Base-by-base conservation (phyloP, 192 early-diverging fungal genomes). In the Pecoramyces ruminantium region DNA sequence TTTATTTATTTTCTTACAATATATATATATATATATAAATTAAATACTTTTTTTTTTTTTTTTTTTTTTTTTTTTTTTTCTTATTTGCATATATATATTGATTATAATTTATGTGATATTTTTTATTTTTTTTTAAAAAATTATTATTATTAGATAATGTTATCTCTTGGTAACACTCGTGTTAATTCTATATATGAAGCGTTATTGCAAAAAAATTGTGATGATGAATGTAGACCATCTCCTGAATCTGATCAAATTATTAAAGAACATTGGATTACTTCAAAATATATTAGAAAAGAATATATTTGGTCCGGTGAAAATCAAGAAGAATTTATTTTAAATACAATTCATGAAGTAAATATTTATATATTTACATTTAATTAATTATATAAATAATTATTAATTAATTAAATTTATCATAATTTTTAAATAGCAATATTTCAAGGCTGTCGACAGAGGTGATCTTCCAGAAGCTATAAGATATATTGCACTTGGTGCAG, bases 111-210 rank as follows among this genome's bases (percentile, higher is more conserved):
- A n/a, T n/a, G n/a, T n/a, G n/a, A n/a, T n/a, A n/a, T n/a, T n/a
- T n/a, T n/a, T n/a, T n/a, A n/a, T n/a, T n/a, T n/a, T n/a, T n/a
- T n/a, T n/a, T n/a, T n/a, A n/a, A n/a, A n/a, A n/a, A n/a, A n/a
- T n/a, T 27, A 21, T 27, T 67, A 0, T n/a, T 9, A 21, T 27
- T 67, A 92, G 80, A 86, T 92, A 16, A 94, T 97, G 92, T 84
- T 92, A 34, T 85, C 87, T 28, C 85, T 97, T n/a, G 95, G 96
- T n/a, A 97, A 97, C 81, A 79, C 82, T 28, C 86, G 85, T 18
- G 91, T 90, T 29, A 96, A 96, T 84, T 84, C 29, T 21, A 79
- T 86, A 1, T 82, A 83, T 77, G 86, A 86, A 80, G 79, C 82
- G 13, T 80, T 78, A 28, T 78, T 86, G 18, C n/a, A 83, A 30